These are phyloP conservation scores for Colletotrichum tropicale DNA, from an alignment of 2,329 filamentous ascomycete genomes.

Conservation along the genomic window DNA sequence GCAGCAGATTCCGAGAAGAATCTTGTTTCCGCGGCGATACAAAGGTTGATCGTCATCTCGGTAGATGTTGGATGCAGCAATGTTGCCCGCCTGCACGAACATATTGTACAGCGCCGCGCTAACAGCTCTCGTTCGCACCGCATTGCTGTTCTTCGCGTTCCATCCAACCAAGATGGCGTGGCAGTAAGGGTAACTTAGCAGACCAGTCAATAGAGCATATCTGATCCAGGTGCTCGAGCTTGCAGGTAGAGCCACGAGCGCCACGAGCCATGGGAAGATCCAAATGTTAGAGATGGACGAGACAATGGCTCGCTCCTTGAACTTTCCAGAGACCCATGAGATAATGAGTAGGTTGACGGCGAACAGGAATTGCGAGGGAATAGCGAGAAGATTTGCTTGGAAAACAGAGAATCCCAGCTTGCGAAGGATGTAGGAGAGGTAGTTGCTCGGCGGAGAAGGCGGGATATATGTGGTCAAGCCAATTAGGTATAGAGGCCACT, in stretches of 20 bases:
- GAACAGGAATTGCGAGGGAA: constrained; percentile 48
- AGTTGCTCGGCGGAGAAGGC: constrained; percentile 43
- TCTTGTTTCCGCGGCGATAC: constrained; percentile 54
- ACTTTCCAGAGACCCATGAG: constrained; percentile 46
- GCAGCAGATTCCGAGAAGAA: constrained; percentile 50
- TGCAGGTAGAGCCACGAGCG: constrained; percentile 42
- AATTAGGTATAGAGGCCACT: constrained; percentile 63
- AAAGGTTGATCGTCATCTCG: constrained; percentile 58
- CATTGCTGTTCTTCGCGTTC: constrained; percentile 52
- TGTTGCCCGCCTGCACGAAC: constrained; percentile 47
- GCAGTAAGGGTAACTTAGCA: constrained; percentile 53
- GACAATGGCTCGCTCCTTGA: constrained; percentile 49
- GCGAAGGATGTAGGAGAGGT: constrained; percentile 49
- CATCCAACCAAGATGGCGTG: constrained; percentile 53
- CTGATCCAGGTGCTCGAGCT: constrained; percentile 44
- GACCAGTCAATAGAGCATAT: constrained; percentile 38
- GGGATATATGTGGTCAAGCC: constrained; percentile 53
- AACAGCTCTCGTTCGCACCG: constrained; percentile 51
- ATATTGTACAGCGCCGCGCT: constrained; percentile 54
- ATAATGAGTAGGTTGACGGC: constrained; percentile 51
- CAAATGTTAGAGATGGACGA: constrained; percentile 52
- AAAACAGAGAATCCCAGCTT: constrained; percentile 49
- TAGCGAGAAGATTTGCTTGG: constrained; percentile 48
- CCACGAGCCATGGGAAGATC: constrained; percentile 53
- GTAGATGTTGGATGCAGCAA: constrained; percentile 55